A percentile compares a stretch with the other conserved stretches of the same genome.
phyloP scores from a whole-genome alignment of 2,329 filamentous ascomycete species.

The Blumeriella jaapii region DNA sequence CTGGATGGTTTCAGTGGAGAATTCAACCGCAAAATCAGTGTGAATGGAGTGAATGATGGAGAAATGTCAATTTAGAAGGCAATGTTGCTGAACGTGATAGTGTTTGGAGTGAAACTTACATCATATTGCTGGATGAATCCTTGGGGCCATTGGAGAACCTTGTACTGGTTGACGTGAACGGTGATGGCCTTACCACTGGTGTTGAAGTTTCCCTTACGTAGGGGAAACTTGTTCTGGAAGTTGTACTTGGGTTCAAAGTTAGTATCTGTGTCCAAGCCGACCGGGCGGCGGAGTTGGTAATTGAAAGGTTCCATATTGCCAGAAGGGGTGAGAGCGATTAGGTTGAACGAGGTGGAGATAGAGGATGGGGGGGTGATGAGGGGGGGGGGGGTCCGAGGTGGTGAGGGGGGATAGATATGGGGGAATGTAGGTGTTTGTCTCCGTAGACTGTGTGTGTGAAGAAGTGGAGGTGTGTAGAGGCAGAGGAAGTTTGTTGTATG shows the following conservation, averaged over 20 bases:
- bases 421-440: too few relatives aligned
- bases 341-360: constrained; percentile 2
- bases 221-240: constrained; percentile 22
- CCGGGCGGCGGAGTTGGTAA: constrained; percentile 21
- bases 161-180: constrained; percentile 62
- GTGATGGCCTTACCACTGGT: constrained; percentile 41
- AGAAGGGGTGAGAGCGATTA: constrained; percentile 7
- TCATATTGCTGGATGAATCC: constrained; percentile 73
- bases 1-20: constrained; percentile 30
- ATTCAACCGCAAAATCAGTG: constrained; percentile 1
- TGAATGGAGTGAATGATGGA: background rate
- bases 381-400: constrained; percentile 3
- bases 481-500: constrained; percentile 2
- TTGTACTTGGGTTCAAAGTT: constrained; percentile 12
- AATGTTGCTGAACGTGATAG: background rate
- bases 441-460: too few relatives aligned
- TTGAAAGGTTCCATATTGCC: constrained; percentile 23
- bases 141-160: constrained; percentile 47
- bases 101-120: constrained; percentile 40
- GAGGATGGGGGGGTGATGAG: constrained; percentile 3
- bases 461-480: constrained; percentile 3
- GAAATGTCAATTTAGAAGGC: background rate
- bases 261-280: constrained; percentile 4
- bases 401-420: too few relatives aligned
- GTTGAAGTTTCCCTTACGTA: constrained; percentile 43